These are phyloP conservation scores for Ascosphaera apis DNA, from an alignment of 2,329 filamentous ascomycete species.

Conservation along the genomic window DNA sequence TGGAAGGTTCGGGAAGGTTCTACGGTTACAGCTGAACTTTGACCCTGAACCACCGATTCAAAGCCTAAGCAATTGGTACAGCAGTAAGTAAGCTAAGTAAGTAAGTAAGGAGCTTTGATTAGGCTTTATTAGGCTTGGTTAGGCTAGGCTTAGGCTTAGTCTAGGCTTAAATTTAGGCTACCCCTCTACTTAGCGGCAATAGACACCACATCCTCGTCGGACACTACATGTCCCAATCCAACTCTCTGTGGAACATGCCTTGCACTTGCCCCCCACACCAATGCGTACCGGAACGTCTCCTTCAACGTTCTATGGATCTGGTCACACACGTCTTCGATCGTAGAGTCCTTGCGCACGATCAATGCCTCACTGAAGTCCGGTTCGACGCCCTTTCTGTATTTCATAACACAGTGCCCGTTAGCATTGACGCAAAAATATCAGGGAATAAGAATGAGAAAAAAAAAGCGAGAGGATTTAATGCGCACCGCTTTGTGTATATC, in stretches of 20 bases:
- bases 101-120: no score
- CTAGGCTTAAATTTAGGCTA: no score
- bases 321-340: conserved; percentile 93
- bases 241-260: conserved; percentile 87
- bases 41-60: no score
- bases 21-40: no score
- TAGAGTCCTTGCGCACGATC: conserved; percentile 72
- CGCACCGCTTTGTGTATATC: conserved; percentile 66
- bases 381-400: conserved; percentile 54
- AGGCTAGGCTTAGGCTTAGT: no score
- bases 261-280: conserved; percentile 94
- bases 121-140: no score
- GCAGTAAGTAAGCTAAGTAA: no score
- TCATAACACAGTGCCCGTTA: neutral
- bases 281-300: conserved; percentile 95
- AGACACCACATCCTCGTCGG: conserved; percentile 44
- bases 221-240: conserved; percentile 58
- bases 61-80: no score
- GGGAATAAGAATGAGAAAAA: neutral
- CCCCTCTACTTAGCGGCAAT: conserved; percentile 34
- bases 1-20: no score
- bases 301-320: conserved; percentile 82
- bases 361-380: conserved; percentile 78
- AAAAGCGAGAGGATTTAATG: neutral
- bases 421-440: neutral